Percentiles rank a stretch among this genome's conserved stretches.
These are phyloP conservation scores for Strobilomyces dryophilus DNA, from an alignment of 768 basidiomycete genomes.

Conservation along the genomic window DNA sequence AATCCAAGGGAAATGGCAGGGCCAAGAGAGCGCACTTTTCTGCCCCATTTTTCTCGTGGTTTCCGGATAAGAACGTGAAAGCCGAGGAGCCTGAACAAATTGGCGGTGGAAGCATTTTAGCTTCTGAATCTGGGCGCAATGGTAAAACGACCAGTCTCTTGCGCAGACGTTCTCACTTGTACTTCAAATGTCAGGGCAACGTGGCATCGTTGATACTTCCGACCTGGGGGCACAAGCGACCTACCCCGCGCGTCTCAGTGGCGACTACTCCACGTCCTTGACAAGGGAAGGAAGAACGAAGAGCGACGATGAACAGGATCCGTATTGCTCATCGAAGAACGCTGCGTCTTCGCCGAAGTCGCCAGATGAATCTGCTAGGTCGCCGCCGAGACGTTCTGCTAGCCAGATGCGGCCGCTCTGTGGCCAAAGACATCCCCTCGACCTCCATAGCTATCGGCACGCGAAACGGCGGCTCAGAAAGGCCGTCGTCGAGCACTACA, in stretches of 20 bases:
- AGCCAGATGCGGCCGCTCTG: not conserved
- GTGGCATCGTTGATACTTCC: not conserved
- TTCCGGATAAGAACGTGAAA: not conserved
- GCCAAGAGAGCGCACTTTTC: conserved; percentile 2
- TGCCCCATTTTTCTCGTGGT: not conserved
- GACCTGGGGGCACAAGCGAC: not conserved
- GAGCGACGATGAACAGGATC: not conserved
- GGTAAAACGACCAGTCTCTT: not conserved
- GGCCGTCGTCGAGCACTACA: conserved; percentile 81
- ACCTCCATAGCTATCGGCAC: conserved; percentile 74
- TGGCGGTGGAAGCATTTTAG: not conserved
- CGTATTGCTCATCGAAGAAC: no score
- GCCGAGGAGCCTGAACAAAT: not conserved
- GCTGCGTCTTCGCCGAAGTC: no score
- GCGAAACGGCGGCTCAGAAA: conserved; percentile 83
- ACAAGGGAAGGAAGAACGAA: not conserved
- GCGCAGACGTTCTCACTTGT: not conserved
- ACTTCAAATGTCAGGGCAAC: not conserved
- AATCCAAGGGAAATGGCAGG: conserved; percentile 9
- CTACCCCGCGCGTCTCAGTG: not conserved
- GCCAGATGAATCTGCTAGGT: not conserved
- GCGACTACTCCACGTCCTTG: not conserved
- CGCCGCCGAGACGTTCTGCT: not conserved
- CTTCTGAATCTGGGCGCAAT: not conserved
- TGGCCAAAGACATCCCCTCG: conserved; percentile 15